Base-by-base conservation (phyloP, 257 asterid genomes). In the Fraxinus anomala region DNA sequence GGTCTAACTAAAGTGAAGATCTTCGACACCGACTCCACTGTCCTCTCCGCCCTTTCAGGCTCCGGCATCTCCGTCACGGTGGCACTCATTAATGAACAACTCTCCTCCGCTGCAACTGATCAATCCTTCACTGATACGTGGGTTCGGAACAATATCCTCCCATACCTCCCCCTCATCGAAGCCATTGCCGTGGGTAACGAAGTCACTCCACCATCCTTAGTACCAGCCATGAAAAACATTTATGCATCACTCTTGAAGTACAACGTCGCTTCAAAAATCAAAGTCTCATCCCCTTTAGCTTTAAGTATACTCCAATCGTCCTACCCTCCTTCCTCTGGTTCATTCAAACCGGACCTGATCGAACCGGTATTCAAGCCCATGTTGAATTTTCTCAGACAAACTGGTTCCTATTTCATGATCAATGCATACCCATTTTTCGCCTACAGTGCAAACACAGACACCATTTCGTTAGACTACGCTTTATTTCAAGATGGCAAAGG, bases 151-250 rank as follows among this genome's bases (percentile, higher is more conserved):
- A 89, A 89, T 70, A 70, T 92, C 49, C 44, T 88, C 0, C 26
- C 86, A 0, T 83, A 89, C 76, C 40, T 81, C 49, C 94, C 93
- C 0, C 75, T 54, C 5, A 83, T 92, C 23, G 94, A 92, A 61
- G 83, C 91, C 78, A 87, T 92, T 2, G 88, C 94, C 1, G 94
- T 92, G 1, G 97, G 97, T 0, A 92, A 92, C 5, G 97, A 92
- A 71, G 97, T 92, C 0, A 86, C 86, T n/a, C 86, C 96, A 1
- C 4, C 66, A 0, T 90, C 54, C 82, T 87, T 92, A 3, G 90
- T 92, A 8, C 87, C 92, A 6, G 97, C 97, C 68, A 88, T 92
- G 96, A 74, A 85, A 11, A 92, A 90, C 77, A 80, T 92, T 0
- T 80, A 88, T 71, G 74, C 88, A 0, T 88, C 97, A 0, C 89